Base-by-base conservation (phyloP, 1,284 basidiomycete species). In the Golubevia sp. region DNA sequence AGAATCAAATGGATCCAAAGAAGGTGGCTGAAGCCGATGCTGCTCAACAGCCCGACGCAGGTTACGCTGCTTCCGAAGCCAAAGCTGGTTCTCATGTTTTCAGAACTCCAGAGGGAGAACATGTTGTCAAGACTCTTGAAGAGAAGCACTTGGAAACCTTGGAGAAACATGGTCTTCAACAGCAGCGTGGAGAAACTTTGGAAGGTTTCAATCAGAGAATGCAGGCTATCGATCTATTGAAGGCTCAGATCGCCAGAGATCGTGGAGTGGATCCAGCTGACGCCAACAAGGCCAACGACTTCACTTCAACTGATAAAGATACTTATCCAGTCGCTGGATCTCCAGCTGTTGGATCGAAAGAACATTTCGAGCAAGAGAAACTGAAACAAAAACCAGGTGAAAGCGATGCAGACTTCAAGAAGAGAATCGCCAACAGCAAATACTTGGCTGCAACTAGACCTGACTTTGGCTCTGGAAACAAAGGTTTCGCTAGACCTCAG, bases 41-140 rank as follows among this genome's bases (percentile, higher is more conserved):
- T 13, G 38, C 38, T 44, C 38, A 69, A 38, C 64, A 74, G 55
- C 73, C 76, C 51, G 70, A 70, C 23, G 55, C 72, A 44, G 79
- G 79, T 54, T 65, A 68, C 38, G 80, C 79, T 1, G 74, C 73
- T 21, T 62, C 62, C 38, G 76, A 83, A 60, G 71, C 77, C 27
- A 66, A 74, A 55, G 69, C 73, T 13, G 64, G 61, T 38, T 70
- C 82, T 64, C 80, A 83, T 67, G 58, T 73, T 25, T 83, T 83
- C 73, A 64, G 67, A 38, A 79, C 77, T n/a, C 80, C 80, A 15
- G 61, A 71, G 13, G 80, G 80, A 53, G 65, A 38, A 13, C 72
- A 76, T 56, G 60, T 76, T 7, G 80, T 83, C 63, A 69, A 76
- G 55, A 76, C 54, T n/a, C 20, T 18, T 18, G 38, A 44, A 44